Conservation (phyloP, 164 flowering plant species). For the Cinnamomum chago region DNA sequence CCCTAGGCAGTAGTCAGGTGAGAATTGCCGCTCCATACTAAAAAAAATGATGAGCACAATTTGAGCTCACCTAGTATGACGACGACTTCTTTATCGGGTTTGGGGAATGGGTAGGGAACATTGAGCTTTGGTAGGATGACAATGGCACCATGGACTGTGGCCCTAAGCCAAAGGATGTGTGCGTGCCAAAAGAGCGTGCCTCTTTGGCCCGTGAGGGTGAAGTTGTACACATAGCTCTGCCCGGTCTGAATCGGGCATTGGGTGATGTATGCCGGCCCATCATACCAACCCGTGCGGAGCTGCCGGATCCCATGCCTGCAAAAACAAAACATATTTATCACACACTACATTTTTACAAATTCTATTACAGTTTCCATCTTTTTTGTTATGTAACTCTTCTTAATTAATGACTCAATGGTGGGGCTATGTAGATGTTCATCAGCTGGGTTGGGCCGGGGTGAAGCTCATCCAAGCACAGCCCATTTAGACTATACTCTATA, state of each 20-base stretch:
- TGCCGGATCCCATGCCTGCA: slow-evolving; percentile 77
- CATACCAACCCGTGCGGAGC: slow-evolving; percentile 74
- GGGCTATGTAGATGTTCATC: too few species aligned
- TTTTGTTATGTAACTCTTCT: too few species aligned
- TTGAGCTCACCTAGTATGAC: slow-evolving; percentile 42
- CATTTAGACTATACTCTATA: too few species aligned
- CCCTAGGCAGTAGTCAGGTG: too few species aligned
- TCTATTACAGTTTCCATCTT: too few species aligned
- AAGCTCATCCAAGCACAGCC: too few species aligned
- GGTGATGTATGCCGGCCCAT: slow-evolving; percentile 79
- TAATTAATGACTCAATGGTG: too few species aligned
- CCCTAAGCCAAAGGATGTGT: slow-evolving; percentile 68
- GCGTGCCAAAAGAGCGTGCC: slow-evolving; percentile 82
- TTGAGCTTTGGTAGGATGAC: slow-evolving; percentile 73
- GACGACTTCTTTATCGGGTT: slow-evolving; percentile 59
- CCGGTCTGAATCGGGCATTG: slow-evolving; percentile 83
- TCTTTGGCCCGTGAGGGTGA: slow-evolving; percentile 70
- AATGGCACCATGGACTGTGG: slow-evolving; percentile 66
- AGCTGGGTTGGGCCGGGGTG: too few species aligned
- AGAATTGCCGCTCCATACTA: too few species aligned
- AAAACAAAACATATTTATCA: neutral
- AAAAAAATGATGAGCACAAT: neutral
- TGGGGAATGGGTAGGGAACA: slow-evolving; percentile 74
- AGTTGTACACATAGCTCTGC: slow-evolving; percentile 58
- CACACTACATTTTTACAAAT: too few species aligned